Evolutionary conservation across 768 basidiomycete genomes (phyloP).

Genomic region (Lactarius pseudohatsudake): DNA sequence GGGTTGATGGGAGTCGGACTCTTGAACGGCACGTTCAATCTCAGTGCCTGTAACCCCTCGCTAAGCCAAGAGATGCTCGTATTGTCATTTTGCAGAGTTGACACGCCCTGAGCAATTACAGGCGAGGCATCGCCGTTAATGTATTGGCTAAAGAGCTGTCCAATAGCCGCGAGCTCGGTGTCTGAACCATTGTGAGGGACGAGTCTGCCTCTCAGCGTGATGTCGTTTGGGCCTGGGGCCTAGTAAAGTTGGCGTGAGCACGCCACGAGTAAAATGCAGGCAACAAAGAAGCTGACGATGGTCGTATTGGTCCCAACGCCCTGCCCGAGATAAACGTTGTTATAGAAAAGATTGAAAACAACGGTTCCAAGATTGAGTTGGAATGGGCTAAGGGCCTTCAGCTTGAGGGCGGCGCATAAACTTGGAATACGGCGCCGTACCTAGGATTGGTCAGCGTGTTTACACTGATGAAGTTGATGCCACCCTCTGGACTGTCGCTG

Average conservation of each 20-base stretch:
- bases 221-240: slow-evolving; percentile 55
- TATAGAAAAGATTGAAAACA: slow-evolving; percentile 59
- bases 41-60: slow-evolving; percentile 54
- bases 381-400: slow-evolving; percentile 51
- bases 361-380: slow-evolving; percentile 67
- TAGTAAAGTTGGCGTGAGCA: slow-evolving; percentile 30
- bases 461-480: slow-evolving; percentile 62
- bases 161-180: slow-evolving; percentile 48
- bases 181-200: slow-evolving; percentile 49
- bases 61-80: slow-evolving; percentile 65
- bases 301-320: slow-evolving; percentile 52
- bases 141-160: slow-evolving; percentile 67
- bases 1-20: slow-evolving; percentile 54
- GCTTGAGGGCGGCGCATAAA: neutral
- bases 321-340: slow-evolving; percentile 53
- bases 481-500: slow-evolving; percentile 62
- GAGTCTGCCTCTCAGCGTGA: slow-evolving; percentile 58
- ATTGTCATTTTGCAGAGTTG: slow-evolving; percentile 57
- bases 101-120: slow-evolving; percentile 59
- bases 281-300: slow-evolving; percentile 46
- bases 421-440: slow-evolving; percentile 33
- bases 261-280: slow-evolving; percentile 9
- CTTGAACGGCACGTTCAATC: slow-evolving; percentile 63
- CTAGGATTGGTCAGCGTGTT: slow-evolving; percentile 59
- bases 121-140: slow-evolving; percentile 60